Evolutionary conservation across 1,284 basidiomycete species (phyloP), one percentile per base, ranked within the genome.

Genomic region (Heimioporus retisporus): DNA sequence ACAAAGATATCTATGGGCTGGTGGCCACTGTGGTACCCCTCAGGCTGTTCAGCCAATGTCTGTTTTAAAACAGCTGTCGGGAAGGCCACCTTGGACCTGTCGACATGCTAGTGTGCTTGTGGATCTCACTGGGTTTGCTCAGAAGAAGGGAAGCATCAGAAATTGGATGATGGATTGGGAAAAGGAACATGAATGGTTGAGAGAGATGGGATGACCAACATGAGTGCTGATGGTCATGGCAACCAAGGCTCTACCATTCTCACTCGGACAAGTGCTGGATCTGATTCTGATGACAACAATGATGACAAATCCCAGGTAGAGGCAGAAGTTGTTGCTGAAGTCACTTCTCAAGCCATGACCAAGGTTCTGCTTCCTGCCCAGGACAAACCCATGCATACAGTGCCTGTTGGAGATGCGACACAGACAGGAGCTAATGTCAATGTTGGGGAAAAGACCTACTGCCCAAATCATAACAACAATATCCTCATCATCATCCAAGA

Each of bases 1-100:
- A 60, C 42, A 43, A 67, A 93, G 91, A 93, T 71, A 93, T 93
- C 6, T 93, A 92, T 74, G 91, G 92, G 18, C 81, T 93, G 7
- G 83, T 92, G n/a, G 83, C 90, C 63, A 86, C 85, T 71, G 85
- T 90, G 69, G 28, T 28, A 28, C 28, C 28, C 28, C 28, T 28
- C 28, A 28, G 28, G 28, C 28, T 28, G 28, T 28, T 28, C 28
- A 28, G 28, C 5, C 28, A 28, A 28, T 5, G 5, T 28, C 28
- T 28, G 28, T 28, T 28, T 28, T 28, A 28, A 75, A 72, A 55
- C 75, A 77, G 40, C 42, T 77, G 25, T 75, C 77, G 1, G 78
- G 75, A 40, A 79, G 64, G 54, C 77, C 75, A 10, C 64, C 77
- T 31, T 69, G 75, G 16, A 40, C 54, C 0, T 78, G 76, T 59